phyloP scores from a whole-genome alignment of 305 asterid genomes.

The Stenogyne calaminthoides region DNA sequence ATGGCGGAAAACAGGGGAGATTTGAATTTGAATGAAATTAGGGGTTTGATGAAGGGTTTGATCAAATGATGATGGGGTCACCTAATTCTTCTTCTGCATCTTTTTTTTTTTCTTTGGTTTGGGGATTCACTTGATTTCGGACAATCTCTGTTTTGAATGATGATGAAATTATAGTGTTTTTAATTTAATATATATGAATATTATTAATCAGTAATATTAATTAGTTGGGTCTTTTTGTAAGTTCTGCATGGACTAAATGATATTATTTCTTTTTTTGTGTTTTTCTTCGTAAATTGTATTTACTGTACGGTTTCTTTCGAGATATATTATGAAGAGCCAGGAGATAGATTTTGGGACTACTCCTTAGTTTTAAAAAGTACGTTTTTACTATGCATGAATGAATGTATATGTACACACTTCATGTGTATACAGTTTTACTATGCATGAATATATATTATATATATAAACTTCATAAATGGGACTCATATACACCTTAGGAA shows the following conservation, averaged over 20 bases:
- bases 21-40: slow-evolving; percentile 20
- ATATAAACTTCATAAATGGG: too few relatives aligned
- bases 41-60: slow-evolving; percentile 25
- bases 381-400: neutral
- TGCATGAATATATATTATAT: neutral
- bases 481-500: too few relatives aligned
- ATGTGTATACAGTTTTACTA: too few relatives aligned
- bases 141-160: slow-evolving; percentile 44
- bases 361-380: neutral
- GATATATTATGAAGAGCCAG: neutral
- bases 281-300: neutral
- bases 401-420: too few relatives aligned
- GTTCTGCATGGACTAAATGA: slow-evolving; percentile 31
- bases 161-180: neutral
- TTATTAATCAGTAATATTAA: neutral
- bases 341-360: neutral
- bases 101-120: slow-evolving; percentile 41
- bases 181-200: too few relatives aligned
- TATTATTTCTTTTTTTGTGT: neutral
- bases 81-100: slow-evolving; percentile 29
- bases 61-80: slow-evolving; percentile 32
- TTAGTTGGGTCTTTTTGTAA: neutral
- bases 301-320: neutral
- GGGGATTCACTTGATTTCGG: slow-evolving; percentile 61
- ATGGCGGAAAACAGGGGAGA: slow-evolving; percentile 32